Base-by-base conservation (phyloP, 2,329 filamentous ascomycete genomes). In the Beauveria medogensis region DNA sequence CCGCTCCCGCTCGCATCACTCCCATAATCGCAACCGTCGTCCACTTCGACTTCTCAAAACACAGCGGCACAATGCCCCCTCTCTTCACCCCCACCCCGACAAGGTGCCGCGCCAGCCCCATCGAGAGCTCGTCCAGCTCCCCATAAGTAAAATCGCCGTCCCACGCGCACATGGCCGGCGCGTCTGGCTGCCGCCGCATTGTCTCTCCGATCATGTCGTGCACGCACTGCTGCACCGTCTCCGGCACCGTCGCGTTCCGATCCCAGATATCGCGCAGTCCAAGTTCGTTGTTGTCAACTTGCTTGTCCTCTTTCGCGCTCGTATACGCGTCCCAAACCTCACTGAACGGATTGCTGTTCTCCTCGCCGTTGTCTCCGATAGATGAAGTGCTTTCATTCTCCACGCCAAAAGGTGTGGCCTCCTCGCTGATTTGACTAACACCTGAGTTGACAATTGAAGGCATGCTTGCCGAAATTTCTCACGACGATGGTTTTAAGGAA, bases 91-190 rank as follows among this genome's bases (percentile, higher is more conserved):
- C 46, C 14, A 30, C 24, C 1, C 18, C 16, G 6, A 63, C 51
- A n/a, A 66, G 60, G 10, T 48, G 60, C 8, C 46, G 28, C 2
- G 63, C 63, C 24, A 65, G 10, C 0, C 43, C 40, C 3, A 57
- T 61, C 0, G 64, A 60, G 26, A 62, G 40, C 4, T 30, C 40
- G 12, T 66, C 57, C 1, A 67, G 43, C 43, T 65, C 37, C n/a
- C 20, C n/a, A 40, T 67, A 67, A 5, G 66, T 64, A 20, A 64
- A 63, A 16, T 50, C 12, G 14, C 44, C 46, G 26, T 10, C 51
- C 57, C 24, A 63, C 43, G 37, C 61, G 48, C 12, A n/a, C 12
- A 56, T 43, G n/a, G 54, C 54, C 10, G 47, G 26, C 14, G 37
- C 43, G n/a, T 18, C 18, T 1, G 54, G 54, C 22, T 56, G 43